Percentiles rank a stretch among this genome's conserved stretches.
Evolutionary conservation across 148 eudicot genomes (phyloP).

Genomic region (Rhododendron kiyosumense): DNA sequence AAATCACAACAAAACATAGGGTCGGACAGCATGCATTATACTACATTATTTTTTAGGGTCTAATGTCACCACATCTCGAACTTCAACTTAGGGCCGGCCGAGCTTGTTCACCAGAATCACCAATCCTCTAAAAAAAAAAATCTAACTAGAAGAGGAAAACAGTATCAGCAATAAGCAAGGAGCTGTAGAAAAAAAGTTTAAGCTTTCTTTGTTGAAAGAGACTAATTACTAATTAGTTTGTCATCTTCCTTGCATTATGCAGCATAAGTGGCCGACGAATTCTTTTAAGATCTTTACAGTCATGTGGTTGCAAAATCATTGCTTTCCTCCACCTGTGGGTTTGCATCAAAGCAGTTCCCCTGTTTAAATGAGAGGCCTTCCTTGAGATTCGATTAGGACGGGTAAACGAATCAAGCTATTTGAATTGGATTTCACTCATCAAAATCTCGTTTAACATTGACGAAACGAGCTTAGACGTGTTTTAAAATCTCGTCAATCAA

Average conservation of each 20-base stretch:
- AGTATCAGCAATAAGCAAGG: neutral
- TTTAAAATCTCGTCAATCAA: neutral
- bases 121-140: neutral
- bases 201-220: neutral
- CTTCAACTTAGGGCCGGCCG: no score
- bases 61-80: no score
- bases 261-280: no score
- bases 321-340: neutral
- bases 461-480: neutral
- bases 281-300: neutral
- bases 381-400: neutral
- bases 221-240: neutral
- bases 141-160: neutral
- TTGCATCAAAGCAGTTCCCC: neutral
- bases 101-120: neutral
- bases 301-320: neutral
- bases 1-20: no score
- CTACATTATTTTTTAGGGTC: no score
- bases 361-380: neutral
- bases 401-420: neutral
- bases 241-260: no score
- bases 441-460: neutral
- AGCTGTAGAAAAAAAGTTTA: neutral
- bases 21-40: no score
- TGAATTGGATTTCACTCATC: neutral